These are phyloP conservation scores for Penicillium capsulatum DNA, from an alignment of 2,329 filamentous ascomycete genomes.

Conservation along the genomic window DNA sequence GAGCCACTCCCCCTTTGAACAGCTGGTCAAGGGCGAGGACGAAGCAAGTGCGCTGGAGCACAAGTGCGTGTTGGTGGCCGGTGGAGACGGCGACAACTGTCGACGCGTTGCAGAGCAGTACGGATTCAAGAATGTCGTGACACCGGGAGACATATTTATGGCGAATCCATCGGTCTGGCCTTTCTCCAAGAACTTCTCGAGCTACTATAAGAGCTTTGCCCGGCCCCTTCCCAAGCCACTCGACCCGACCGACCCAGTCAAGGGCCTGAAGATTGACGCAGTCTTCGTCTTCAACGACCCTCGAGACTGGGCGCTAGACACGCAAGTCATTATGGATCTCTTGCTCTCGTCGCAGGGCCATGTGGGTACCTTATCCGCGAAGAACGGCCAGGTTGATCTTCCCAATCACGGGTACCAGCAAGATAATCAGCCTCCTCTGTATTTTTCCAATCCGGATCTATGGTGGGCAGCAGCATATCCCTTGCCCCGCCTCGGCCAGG, in stretches of 20 bases:
- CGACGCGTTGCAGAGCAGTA: conserved; percentile 70
- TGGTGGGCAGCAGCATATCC: conserved; percentile 84
- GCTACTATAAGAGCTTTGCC: conserved; percentile 55
- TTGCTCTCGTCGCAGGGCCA: conserved; percentile 74
- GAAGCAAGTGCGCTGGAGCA: conserved; percentile 52
- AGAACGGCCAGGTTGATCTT: conserved; percentile 62
- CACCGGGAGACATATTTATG: conserved; percentile 75
- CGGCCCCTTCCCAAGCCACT: conserved; percentile 35
- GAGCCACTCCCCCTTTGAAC: conserved; percentile 83
- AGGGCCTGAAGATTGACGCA: conserved; percentile 73
- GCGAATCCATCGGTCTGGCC: conserved; percentile 76
- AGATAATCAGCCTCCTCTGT: conserved; percentile 74
- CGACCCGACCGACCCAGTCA: conserved; percentile 40
- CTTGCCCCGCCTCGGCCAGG: conserved; percentile 82
- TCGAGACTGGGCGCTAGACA: conserved; percentile 90
- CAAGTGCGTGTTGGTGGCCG: conserved; percentile 70
- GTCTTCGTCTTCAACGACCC: conserved; percentile 95
- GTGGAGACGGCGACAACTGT: conserved; percentile 63
- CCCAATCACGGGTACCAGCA: conserved; percentile 75
- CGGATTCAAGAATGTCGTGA: conserved; percentile 78
- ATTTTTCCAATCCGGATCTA: conserved; percentile 86
- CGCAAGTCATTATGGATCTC: conserved; percentile 77
- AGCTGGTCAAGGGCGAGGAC: conserved; percentile 59
- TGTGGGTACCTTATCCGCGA: conserved; percentile 71
- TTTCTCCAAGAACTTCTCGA: conserved; percentile 64